Percentiles rank a stretch among this genome's conserved stretches.
phyloP scores from a whole-genome alignment of 1,139 yeast species.

The Geotrichum citri-aurantii region DNA sequence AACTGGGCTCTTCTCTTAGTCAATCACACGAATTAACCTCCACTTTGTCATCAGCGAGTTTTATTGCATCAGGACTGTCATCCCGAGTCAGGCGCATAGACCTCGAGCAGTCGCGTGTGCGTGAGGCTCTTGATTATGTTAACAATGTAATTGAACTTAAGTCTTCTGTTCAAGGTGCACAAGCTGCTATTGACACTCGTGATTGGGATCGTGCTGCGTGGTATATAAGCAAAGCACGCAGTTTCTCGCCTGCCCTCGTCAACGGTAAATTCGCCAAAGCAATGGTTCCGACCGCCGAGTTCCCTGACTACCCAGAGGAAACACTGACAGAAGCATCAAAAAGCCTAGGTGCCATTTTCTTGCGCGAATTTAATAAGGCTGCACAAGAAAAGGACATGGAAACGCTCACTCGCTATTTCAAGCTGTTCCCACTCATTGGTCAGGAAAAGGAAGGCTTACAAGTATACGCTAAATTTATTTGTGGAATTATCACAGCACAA shows the following conservation, averaged over 20 bases:
- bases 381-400: constrained; percentile 61
- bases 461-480: constrained; percentile 78
- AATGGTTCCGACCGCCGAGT: constrained; percentile 83
- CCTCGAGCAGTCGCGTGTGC: constrained; percentile 63
- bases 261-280: constrained; percentile 70
- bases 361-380: constrained; percentile 61
- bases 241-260: constrained; percentile 49
- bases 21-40: constrained; percentile 45
- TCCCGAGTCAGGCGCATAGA: constrained; percentile 65
- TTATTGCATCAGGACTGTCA: constrained; percentile 61
- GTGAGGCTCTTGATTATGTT: constrained; percentile 59
- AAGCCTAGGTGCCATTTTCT: constrained; percentile 53
- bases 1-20: constrained; percentile 31
- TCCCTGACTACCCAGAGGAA: constrained; percentile 73
- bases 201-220: constrained; percentile 71
- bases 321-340: constrained; percentile 55
- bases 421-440: constrained; percentile 80
- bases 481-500: constrained; percentile 77
- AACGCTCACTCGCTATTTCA: constrained; percentile 69
- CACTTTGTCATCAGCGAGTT: constrained; percentile 55
- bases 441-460: constrained; percentile 66
- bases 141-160: constrained; percentile 58
- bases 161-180: constrained; percentile 59
- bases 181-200: constrained; percentile 58
- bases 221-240: constrained; percentile 50